phyloP scores from a whole-genome alignment of 768 basidiomycete genomes.

The Obba rivulosa region DNA sequence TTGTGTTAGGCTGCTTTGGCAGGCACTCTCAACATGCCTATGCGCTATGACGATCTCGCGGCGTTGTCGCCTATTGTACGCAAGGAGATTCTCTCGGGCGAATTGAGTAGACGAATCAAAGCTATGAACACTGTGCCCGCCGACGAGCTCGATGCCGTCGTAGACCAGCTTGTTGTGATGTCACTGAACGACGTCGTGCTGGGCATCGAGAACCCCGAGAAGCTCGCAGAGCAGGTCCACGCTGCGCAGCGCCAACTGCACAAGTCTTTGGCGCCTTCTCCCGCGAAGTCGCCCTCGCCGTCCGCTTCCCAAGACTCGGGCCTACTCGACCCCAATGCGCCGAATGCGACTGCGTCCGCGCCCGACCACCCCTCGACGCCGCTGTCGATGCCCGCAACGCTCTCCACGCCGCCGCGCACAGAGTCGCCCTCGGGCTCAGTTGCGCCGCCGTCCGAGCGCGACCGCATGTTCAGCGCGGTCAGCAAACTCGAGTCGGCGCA shows the following conservation, averaged over 20 bases:
- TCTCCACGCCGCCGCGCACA: slow-evolving; percentile 80
- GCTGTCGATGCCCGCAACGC: slow-evolving; percentile 66
- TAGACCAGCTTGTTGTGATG: slow-evolving; percentile 65
- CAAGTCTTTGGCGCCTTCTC: slow-evolving; percentile 32
- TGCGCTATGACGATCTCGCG: slow-evolving; percentile 84
- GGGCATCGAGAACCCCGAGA: slow-evolving; percentile 65
- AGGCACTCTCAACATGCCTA: slow-evolving; percentile 74
- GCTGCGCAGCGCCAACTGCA: slow-evolving; percentile 24
- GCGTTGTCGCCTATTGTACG: slow-evolving; percentile 82
- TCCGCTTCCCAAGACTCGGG: slow-evolving; percentile 68
- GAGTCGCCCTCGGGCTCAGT: slow-evolving; percentile 67
- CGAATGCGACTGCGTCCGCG: slow-evolving; percentile 78
- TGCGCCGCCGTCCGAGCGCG: slow-evolving; percentile 64
- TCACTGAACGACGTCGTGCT: slow-evolving; percentile 74
- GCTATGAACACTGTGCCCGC: slow-evolving; percentile 45
- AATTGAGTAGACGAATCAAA: slow-evolving; percentile 72
- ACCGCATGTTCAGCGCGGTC: slow-evolving; percentile 68
- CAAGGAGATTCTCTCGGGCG: slow-evolving; percentile 80
- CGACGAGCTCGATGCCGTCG: slow-evolving; percentile 56
- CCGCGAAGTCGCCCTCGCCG: slow-evolving; percentile 49
- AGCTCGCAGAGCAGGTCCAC: slow-evolving; percentile 59
- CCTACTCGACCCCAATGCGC: slow-evolving; percentile 54
- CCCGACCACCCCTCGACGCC: slow-evolving; percentile 88
- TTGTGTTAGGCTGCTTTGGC: slow-evolving; percentile 64
- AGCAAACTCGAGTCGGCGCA: slow-evolving; percentile 55